Evolutionary conservation across 495 filamentous ascomycete species (phyloP).

Genomic region (Hypoxylon trugodes): DNA sequence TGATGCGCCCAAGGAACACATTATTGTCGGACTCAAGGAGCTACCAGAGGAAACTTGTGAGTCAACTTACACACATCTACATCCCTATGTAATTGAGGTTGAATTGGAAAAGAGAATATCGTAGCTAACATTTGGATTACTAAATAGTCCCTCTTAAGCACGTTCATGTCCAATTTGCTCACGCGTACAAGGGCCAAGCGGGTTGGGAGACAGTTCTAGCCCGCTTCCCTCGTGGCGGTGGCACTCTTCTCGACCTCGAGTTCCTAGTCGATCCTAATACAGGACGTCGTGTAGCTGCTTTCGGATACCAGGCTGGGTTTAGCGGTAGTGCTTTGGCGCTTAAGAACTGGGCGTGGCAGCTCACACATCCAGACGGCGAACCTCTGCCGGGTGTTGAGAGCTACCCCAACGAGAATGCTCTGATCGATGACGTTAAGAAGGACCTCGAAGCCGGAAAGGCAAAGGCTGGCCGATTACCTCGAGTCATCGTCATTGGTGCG

Average conservation of each 20-base stretch:
- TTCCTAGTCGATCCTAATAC: slow-evolving; percentile 78
- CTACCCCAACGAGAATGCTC: slow-evolving; percentile 78
- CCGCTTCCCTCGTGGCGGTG: slow-evolving; percentile 82
- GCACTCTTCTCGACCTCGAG: slow-evolving; percentile 88
- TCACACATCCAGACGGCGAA: slow-evolving; percentile 69
- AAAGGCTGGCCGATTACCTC: slow-evolving; percentile 57
- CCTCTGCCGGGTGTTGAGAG: slow-evolving; percentile 72
- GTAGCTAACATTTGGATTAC: slow-evolving; percentile 9
- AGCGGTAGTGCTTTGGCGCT: slow-evolving; percentile 83
- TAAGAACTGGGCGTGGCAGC: slow-evolving; percentile 90
- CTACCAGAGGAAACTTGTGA: slow-evolving; percentile 82
- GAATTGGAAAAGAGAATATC: background rate
- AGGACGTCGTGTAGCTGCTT: slow-evolving; percentile 80
- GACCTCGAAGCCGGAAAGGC: slow-evolving; percentile 65
- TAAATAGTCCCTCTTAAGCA: slow-evolving; percentile 79
- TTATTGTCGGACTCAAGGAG: slow-evolving; percentile 94
- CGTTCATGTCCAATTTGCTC: slow-evolving; percentile 84
- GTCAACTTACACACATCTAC: slow-evolving; percentile 25
- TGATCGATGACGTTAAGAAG: slow-evolving; percentile 78
- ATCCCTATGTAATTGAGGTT: background rate
- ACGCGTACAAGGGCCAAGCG: slow-evolving; percentile 66
- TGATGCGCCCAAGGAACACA: slow-evolving; percentile 76
- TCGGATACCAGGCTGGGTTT: slow-evolving; percentile 83
- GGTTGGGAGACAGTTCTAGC: slow-evolving; percentile 85
- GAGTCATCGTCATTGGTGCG: slow-evolving; percentile 69